Evolutionary conservation across 495 filamentous ascomycete genomes (phyloP), one percentile per base, ranked within the genome.

Genomic region (Cudoniella acicularis): DNA sequence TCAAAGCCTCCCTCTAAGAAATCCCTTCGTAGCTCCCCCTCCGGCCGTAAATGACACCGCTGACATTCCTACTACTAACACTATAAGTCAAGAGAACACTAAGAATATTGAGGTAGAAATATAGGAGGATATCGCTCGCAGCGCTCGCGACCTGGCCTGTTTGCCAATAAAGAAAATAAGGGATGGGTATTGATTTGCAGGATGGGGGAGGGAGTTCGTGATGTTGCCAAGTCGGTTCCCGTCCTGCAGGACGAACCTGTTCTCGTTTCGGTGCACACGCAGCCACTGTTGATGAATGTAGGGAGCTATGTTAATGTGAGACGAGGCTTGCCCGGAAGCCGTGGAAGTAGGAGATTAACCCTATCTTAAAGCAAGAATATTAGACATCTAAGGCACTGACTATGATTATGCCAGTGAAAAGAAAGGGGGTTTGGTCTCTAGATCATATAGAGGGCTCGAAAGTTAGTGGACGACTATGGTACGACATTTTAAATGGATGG

Each of bases 151-250:
- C 40, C 55, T 61, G 40, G 24, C 20, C 6, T 26, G 23, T 30
- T 49, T 54, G 17, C 58, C 58, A 41, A 61, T 20, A 23, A 61
- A 61, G 51, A 48, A 55, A 22, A 55, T 18, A 10, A 61, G 21
- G 25, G 40, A 54, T 42, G 58, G 58, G 23, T 50, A 40, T 54
- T 54, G 58, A 18, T 30, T 54, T n/a, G 51, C 49, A 17, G 57
- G 57, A 40, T 17, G 17, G 8, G 49, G 57, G 24, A 59, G 23
- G 23, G 48, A 43, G 20, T 43, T 48, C 20, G 52, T 22, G 43
- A 61, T 54, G 24, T 50, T 46, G 42, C 26, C 10, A 24, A 61
- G 51, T 9, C 58, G 58, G 43, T 26, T 27, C 13, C 46, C 23
- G 23, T 61, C 40, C 20, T 61, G 58, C 16, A 61, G n/a, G 11